Conservation (phyloP, 1,284 basidiomycete species). For the Psilocybe mexicana region DNA sequence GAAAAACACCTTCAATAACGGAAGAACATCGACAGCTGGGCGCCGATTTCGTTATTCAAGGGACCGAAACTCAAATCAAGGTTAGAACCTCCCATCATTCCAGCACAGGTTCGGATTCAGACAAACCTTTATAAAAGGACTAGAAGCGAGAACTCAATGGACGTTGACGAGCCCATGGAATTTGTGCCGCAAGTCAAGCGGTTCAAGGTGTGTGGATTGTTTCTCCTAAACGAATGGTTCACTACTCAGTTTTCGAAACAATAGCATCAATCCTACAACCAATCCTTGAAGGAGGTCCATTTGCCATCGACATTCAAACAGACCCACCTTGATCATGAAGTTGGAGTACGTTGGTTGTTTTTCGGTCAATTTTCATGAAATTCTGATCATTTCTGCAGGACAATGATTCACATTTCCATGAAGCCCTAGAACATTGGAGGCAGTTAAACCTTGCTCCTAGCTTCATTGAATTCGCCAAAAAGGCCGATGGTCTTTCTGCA, state of each 20-base stretch:
- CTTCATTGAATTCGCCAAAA: constrained; percentile 71
- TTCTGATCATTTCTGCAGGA: constrained; percentile 46
- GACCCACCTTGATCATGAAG: constrained; percentile 58
- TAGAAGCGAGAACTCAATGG: constrained; percentile 5
- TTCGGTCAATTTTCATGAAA: constrained; percentile 4
- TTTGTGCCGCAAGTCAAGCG: constrained; percentile 12
- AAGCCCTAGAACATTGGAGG: constrained; percentile 68
- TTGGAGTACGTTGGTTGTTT: constrained; percentile 46
- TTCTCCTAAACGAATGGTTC: background rate
- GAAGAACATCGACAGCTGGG: constrained; percentile 1
- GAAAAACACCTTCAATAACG: background rate
- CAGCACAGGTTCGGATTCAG: background rate
- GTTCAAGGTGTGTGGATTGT: constrained; percentile 15
- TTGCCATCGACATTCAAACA: constrained; percentile 63
- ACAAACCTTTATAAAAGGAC: background rate
- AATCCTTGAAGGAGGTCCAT: constrained; percentile 69
- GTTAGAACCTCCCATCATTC: background rate
- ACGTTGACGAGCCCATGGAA: constrained; percentile 16
- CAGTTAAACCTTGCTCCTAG: constrained; percentile 79
- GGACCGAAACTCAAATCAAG: background rate
- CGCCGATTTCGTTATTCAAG: constrained; percentile 2
- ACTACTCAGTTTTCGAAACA: background rate
- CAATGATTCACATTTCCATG: constrained; percentile 71
- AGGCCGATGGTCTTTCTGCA: constrained; percentile 60
- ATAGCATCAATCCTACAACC: constrained; percentile 74